Percentiles rank a stretch among this genome's conserved stretches.
Evolutionary conservation across 2,329 filamentous ascomycete species (phyloP).

Genomic region (Colletotrichum lini): DNA sequence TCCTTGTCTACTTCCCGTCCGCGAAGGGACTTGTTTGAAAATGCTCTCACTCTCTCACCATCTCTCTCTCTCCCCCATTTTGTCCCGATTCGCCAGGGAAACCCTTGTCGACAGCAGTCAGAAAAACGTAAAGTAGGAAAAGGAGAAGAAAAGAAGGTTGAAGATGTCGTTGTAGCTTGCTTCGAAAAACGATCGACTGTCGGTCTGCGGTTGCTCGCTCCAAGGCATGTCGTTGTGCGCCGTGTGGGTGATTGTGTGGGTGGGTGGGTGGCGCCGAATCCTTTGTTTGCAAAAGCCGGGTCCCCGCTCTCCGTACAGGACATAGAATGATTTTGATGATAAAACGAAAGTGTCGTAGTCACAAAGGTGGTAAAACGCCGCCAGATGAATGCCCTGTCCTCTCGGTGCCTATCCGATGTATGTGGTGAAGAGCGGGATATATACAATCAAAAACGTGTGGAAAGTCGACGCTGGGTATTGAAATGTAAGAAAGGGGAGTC

Average conservation of each 20-base stretch:
- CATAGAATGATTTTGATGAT: neutral
- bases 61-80: neutral
- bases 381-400: slow-evolving; percentile 40
- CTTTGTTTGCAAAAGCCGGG: slow-evolving; percentile 1
- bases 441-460: slow-evolving; percentile 36
- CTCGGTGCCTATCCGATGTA: slow-evolving; percentile 34
- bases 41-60: slow-evolving; percentile 29
- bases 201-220: slow-evolving; percentile 23
- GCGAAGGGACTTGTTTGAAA: slow-evolving; percentile 23
- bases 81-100: neutral
- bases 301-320: neutral
- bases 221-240: neutral
- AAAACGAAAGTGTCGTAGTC: slow-evolving; percentile 11
- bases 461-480: slow-evolving; percentile 41
- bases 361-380: slow-evolving; percentile 35
- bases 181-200: slow-evolving; percentile 18
- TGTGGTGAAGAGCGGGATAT: slow-evolving; percentile 36
- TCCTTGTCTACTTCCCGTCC: slow-evolving; percentile 34
- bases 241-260: no score
- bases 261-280: neutral
- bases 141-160: neutral
- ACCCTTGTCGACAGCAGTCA: neutral
- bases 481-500: neutral
- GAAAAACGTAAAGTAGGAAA: neutral
- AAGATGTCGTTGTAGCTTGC: slow-evolving; percentile 1